Conservation (phyloP, 495 filamentous ascomycete genomes). For the Penicillium herquei region DNA sequence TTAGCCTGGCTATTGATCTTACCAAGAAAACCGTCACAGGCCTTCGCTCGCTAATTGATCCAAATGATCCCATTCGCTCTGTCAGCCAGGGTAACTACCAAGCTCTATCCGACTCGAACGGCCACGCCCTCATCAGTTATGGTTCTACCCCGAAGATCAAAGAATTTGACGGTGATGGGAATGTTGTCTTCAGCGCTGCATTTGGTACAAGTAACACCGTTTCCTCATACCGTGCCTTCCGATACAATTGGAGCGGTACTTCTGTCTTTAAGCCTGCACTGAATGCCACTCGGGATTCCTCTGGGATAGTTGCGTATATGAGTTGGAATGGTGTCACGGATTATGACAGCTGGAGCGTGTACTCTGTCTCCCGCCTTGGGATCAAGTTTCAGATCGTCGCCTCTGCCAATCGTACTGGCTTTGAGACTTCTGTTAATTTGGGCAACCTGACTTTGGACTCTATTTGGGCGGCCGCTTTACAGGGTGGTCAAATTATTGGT, state of each 20-base stretch:
- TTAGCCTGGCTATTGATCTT: constrained; percentile 24
- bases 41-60: constrained; percentile 21
- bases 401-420: constrained; percentile 32
- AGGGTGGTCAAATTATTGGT: constrained; percentile 28
- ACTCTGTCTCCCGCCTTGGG: constrained; percentile 12
- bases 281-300: constrained; percentile 12
- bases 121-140: constrained; percentile 41
- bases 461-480: constrained; percentile 32
- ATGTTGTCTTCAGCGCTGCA: constrained; percentile 19
- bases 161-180: constrained; percentile 35
- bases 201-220: constrained; percentile 34
- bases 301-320: constrained; percentile 19
- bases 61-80: constrained; percentile 28
- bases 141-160: constrained; percentile 43
- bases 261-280: constrained; percentile 36
- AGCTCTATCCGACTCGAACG: constrained; percentile 28
- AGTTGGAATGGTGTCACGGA: constrained; percentile 40
- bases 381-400: too few species aligned
- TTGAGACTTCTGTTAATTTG: constrained; percentile 30
- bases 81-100: constrained; percentile 45
- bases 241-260: constrained; percentile 36
- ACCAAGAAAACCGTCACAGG: constrained; percentile 15
- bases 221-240: constrained; percentile 43
- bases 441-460: constrained; percentile 21
- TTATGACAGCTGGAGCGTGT: constrained; percentile 10